Conservation (phyloP, 306 rosid species). For the peach (Prunus persica) region DNA sequence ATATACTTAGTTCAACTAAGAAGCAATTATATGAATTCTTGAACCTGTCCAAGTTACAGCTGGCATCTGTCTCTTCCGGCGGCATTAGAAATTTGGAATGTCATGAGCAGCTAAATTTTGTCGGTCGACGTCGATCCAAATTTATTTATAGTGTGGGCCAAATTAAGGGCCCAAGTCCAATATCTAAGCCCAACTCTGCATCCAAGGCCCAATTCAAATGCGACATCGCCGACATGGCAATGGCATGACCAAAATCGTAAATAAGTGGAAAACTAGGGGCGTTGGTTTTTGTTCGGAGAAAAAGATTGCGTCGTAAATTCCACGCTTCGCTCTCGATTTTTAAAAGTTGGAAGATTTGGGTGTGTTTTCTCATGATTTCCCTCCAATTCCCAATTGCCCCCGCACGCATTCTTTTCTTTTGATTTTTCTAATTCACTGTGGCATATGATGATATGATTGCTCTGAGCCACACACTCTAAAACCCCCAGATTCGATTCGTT, state of each 20-base stretch:
- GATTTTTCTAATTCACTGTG: neutral
- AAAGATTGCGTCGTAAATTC: neutral
- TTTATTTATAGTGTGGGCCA: too few relatives aligned
- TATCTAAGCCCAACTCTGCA: neutral
- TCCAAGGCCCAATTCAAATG: neutral
- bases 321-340: slow-evolving; percentile 16
- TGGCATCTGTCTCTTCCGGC: too few relatives aligned
- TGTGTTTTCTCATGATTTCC: slow-evolving; percentile 20
- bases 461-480: neutral
- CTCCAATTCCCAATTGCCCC: slow-evolving; percentile 16
- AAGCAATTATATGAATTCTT: too few relatives aligned
- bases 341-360: neutral
- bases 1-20: too few relatives aligned
- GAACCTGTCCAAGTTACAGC: too few relatives aligned
- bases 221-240: neutral
- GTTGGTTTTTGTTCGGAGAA: neutral
- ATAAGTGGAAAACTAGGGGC: neutral
- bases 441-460: neutral
- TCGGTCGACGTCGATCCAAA: too few relatives aligned
- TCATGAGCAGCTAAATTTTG: too few relatives aligned
- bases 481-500: neutral
- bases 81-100: too few relatives aligned
- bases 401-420: neutral
- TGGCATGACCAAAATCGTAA: neutral
- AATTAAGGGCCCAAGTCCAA: neutral